These are phyloP conservation scores for Trametopsis cervina DNA, from an alignment of 768 basidiomycete genomes.

Conservation along the genomic window DNA sequence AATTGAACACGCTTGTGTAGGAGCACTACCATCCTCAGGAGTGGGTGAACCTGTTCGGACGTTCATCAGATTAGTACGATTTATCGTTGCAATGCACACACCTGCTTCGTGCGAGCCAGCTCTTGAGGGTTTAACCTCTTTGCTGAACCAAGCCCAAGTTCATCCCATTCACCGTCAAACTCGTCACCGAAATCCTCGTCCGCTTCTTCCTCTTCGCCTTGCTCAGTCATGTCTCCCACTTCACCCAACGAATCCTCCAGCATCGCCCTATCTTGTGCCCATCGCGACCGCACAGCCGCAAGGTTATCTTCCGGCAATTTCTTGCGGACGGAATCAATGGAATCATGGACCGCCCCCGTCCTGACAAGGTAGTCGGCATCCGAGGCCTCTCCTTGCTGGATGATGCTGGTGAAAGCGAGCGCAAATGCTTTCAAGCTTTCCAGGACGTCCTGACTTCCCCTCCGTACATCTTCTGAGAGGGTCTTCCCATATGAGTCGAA, in stretches of 20 bases:
- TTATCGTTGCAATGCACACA: conserved; percentile 17
- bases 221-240: conserved; percentile 44
- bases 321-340: conserved; percentile 22
- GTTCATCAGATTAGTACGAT: not conserved
- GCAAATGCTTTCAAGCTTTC: conserved; percentile 14
- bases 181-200: conserved; percentile 21
- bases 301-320: conserved; percentile 51
- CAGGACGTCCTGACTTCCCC: conserved; percentile 12
- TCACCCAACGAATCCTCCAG: conserved; percentile 59
- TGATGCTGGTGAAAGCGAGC: conserved; percentile 5
- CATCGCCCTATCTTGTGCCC: conserved; percentile 45
- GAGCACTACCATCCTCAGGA: conserved; percentile 52
- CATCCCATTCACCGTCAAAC: conserved; percentile 37
- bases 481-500: conserved; percentile 21
- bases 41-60: conserved; percentile 43
- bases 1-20: conserved; percentile 39
- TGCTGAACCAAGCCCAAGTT: conserved; percentile 46
- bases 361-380: conserved; percentile 21
- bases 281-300: conserved; percentile 46
- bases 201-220: conserved; percentile 23
- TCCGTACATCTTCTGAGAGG: conserved; percentile 16
- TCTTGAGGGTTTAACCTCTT: conserved; percentile 42
- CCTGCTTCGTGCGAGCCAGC: conserved; percentile 53
- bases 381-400: conserved; percentile 7
- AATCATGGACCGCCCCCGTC: conserved; percentile 24